Percentiles rank a stretch among this genome's conserved stretches.
phyloP scores from a whole-genome alignment of 2,329 filamentous ascomycete genomes.

The Lecanicillium sp. region DNA sequence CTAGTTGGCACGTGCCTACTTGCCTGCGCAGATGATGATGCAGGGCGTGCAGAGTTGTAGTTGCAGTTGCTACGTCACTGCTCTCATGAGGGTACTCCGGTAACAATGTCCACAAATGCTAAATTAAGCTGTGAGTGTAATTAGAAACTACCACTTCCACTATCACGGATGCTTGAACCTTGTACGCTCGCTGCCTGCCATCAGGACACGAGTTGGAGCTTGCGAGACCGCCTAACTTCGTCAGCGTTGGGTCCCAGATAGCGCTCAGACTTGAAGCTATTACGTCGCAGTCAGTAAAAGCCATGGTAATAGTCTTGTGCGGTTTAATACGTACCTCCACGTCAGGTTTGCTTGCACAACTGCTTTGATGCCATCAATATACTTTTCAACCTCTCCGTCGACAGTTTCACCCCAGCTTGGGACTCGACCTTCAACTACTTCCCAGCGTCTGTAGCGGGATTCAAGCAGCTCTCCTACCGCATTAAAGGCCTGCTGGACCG shows the following conservation, averaged over 20 bases:
- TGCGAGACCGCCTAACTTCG: background rate
- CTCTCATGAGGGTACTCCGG: too few relatives aligned
- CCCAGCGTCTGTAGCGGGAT: slow-evolving; percentile 12
- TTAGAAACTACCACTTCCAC: too few relatives aligned
- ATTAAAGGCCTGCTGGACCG: slow-evolving; percentile 15
- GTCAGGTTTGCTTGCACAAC: slow-evolving; percentile 14
- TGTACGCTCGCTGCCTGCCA: too few relatives aligned
- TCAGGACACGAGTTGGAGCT: too few relatives aligned
- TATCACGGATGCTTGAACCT: too few relatives aligned
- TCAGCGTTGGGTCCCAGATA: slow-evolving; percentile 8
- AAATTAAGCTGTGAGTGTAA: too few relatives aligned
- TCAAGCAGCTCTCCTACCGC: slow-evolving; percentile 12
- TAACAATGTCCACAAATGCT: too few relatives aligned
- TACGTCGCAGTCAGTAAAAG: background rate
- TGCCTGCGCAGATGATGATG: too few relatives aligned
- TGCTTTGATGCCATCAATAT: slow-evolving; percentile 16
- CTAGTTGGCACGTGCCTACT: too few relatives aligned
- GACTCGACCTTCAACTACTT: slow-evolving; percentile 8
- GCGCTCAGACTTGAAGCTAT: slow-evolving; percentile 10
- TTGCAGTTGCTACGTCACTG: too few relatives aligned
- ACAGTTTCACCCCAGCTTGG: slow-evolving; percentile 9
- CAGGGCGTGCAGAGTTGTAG: too few relatives aligned
- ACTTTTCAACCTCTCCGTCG: slow-evolving; percentile 10
- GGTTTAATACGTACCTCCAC: slow-evolving; percentile 9
- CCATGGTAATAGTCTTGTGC: background rate